These are phyloP conservation scores for Striga hermonthica DNA, from an alignment of 305 asterid species.

Conservation along the genomic window DNA sequence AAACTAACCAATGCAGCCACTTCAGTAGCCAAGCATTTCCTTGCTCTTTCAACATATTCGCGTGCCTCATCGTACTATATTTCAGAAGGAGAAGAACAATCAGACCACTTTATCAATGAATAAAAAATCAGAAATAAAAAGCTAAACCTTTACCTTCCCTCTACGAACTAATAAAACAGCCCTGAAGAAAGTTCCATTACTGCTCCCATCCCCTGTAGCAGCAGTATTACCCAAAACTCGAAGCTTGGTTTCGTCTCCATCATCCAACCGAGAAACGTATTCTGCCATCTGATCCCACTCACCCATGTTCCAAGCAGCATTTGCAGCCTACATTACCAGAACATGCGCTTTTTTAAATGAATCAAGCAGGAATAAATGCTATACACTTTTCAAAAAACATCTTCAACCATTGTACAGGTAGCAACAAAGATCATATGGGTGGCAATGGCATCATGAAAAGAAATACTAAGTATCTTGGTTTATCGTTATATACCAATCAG, in stretches of 20 bases:
- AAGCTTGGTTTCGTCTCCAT: conserved; percentile 95
- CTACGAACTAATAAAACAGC: conserved; percentile 92
- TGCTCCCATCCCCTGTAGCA: conserved; percentile 92
- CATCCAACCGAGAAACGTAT: conserved; percentile 94
- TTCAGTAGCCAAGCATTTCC: conserved; percentile 97
- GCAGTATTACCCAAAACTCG: conserved; percentile 95
- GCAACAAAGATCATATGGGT: background rate
- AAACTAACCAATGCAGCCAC: conserved; percentile 94
- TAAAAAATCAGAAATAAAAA: conserved; percentile 20
- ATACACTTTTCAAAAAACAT: conserved; percentile 19
- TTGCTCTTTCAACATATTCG: conserved; percentile 92
- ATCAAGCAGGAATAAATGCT: conserved; percentile 19
- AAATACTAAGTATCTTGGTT: conserved; percentile 5
- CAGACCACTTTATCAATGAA: conserved; percentile 26
- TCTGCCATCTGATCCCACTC: conserved; percentile 99
- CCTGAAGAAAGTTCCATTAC: conserved; percentile 88
- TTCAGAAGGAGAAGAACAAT: conserved; percentile 27
- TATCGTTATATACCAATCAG: conserved; percentile 1
- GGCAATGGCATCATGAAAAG: background rate
- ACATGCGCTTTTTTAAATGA: conserved; percentile 24
- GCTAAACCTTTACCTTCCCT: conserved; percentile 60
- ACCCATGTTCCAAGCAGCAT: conserved; percentile 99
- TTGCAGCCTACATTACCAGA: conserved; percentile 70
- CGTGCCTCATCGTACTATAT: conserved; percentile 90
- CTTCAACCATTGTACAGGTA: conserved; percentile 1